A percentile compares a stretch with the other conserved stretches of the same genome.
phyloP scores from a whole-genome alignment of 805 yeast species.

The Lipomyces chichibuensis region DNA sequence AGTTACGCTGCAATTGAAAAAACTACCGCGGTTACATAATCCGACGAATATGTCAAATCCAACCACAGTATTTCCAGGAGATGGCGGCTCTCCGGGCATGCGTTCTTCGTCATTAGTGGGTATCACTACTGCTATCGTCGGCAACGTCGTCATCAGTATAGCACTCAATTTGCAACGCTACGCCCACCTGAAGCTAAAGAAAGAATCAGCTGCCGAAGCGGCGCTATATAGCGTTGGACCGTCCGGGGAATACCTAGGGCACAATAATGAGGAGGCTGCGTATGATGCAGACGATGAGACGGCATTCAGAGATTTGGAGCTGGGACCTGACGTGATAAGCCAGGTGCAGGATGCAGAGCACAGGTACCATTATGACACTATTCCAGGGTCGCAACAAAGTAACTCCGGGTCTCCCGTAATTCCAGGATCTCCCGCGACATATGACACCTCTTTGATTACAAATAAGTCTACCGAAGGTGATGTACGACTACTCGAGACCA shows the following conservation, averaged over 20 bases:
- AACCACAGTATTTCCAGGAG: background rate
- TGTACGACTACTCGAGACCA: conserved; percentile 3
- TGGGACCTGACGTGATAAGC: background rate
- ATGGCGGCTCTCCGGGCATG: conserved; percentile 8
- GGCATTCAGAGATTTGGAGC: background rate
- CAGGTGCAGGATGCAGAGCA: background rate
- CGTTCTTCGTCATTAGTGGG: conserved; percentile 41
- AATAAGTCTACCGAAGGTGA: background rate
- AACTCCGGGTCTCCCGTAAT: background rate
- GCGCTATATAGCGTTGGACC: background rate
- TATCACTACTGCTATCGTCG: conserved; percentile 45
- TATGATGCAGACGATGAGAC: conserved; percentile 14
- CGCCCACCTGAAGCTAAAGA: conserved; percentile 45
- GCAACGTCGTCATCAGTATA: conserved; percentile 47
- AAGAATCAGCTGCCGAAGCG: conserved; percentile 7
- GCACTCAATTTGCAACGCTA: conserved; percentile 50
- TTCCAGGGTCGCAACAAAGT: background rate
- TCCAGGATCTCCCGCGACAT: background rate
- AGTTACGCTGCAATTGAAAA: background rate
- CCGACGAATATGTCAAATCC: background rate
- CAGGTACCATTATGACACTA: background rate
- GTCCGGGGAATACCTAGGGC: background rate
- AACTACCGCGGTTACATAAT: background rate
- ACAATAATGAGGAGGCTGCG: conserved; percentile 1
- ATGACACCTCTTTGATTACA: conserved; percentile 1